Evolutionary conservation across 352 stramenopile species (phyloP), one percentile per base, ranked within the genome.

Genomic region (Elongisporangium undulatum): DNA sequence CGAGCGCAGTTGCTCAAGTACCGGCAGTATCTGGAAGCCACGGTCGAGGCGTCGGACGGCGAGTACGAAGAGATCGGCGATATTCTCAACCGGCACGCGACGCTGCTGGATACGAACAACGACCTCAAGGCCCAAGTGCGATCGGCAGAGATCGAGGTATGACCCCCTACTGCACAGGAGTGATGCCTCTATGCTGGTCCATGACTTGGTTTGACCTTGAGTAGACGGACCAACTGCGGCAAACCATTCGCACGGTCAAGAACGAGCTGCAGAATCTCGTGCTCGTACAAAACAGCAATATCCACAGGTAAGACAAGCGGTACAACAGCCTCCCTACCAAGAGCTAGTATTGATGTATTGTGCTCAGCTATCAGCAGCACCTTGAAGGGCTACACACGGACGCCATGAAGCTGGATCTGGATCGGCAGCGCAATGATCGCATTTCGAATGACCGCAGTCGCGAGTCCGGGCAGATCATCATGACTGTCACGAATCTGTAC

Each of bases 401-500:
- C 58, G 77, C 84, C 23, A 59, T 91, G 45, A 87, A 92, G 45
- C 68, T 93, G n/a, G 86, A 96, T 59, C 68, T 93, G 13, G 88
- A 95, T 54, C 77, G 81, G 3, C 75, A 95, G 62, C 73, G 84
- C 51, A 86, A 81, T 53, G 74, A 95, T 51, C 74, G 85, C 57
- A 64, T 88, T 53, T 84, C 76, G 13, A 96, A 96, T 61, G 85
- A 95, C 60, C 77, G 85, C 53, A 93, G 75, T 49, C 79, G 86
- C 22, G 87, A 97, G 67, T 94, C 80, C 5, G 88, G 87, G 0
- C 88, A 97, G 69, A 94, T 97, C 64, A 75, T 97, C 56, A 79
- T 96, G 64, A 92, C 88, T 12, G 85, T 97, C 51, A 90, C 79
- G n/a, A 98, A 98, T 60, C 61, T 97, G 34, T 97, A 96, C 76